Percentiles rank a stretch among this genome's conserved stretches.
phyloP scores from a whole-genome alignment of 2,329 filamentous ascomycete genomes.

The Clonostachys byssicola region DNA sequence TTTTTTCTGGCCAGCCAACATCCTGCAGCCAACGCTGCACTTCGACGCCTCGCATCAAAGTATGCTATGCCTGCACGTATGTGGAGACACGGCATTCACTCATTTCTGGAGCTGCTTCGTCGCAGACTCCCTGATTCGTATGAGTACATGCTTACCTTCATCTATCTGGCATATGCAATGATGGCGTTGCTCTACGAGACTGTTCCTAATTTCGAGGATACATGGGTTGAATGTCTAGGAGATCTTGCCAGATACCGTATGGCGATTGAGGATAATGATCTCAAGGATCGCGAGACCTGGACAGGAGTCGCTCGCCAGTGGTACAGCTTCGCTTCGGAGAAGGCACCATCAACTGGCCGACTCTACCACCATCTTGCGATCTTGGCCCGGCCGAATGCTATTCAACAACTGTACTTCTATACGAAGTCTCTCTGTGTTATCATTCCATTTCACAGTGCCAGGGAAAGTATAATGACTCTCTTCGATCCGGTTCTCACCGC shows the following conservation, averaged over 20 bases:
- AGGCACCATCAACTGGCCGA: constrained; percentile 68
- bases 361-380: constrained; percentile 89
- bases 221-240: constrained; percentile 90
- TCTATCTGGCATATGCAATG: constrained; percentile 86
- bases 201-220: constrained; percentile 76
- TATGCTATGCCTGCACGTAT: constrained; percentile 91
- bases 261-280: constrained; percentile 84
- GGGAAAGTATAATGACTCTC: constrained; percentile 66
- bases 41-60: constrained; percentile 68
- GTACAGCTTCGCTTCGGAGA: constrained; percentile 81
- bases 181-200: constrained; percentile 85
- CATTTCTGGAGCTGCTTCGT: constrained; percentile 73
- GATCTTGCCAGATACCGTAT: constrained; percentile 81
- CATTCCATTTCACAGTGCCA: constrained; percentile 62
- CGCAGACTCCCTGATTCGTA: constrained; percentile 70
- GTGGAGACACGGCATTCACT: constrained; percentile 92
- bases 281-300: constrained; percentile 75
- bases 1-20: constrained; percentile 88
- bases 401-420: constrained; percentile 72
- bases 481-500: constrained; percentile 54
- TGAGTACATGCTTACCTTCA: constrained; percentile 88
- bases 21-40: constrained; percentile 65
- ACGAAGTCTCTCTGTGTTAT: constrained; percentile 65
- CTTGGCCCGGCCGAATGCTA: constrained; percentile 62
- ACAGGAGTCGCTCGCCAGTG: constrained; percentile 74